Percentiles rank a stretch among this genome's conserved stretches.
phyloP scores from a whole-genome alignment of 352 stramenopile genomes.

The Pythium myriotylum region DNA sequence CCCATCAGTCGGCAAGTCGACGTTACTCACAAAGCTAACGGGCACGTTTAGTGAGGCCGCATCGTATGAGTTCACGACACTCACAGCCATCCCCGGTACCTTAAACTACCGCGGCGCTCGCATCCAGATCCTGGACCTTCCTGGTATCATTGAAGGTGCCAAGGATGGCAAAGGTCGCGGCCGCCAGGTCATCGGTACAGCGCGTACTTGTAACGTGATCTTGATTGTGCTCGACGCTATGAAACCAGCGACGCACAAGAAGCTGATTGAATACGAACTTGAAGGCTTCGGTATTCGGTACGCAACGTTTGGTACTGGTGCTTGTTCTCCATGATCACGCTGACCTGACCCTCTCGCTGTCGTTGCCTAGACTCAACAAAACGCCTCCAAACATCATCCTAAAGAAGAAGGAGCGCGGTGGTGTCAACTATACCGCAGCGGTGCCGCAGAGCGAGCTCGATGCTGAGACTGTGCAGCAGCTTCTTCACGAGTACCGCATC shows the following conservation, averaged over 20 bases:
- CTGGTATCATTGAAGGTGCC: slow-evolving; percentile 98
- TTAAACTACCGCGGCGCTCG: slow-evolving; percentile 94
- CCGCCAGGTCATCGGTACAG: slow-evolving; percentile 96
- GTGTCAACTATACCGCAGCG: slow-evolving; percentile 97
- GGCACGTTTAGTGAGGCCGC: slow-evolving; percentile 95
- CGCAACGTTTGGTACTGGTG: background rate
- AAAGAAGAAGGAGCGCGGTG: slow-evolving; percentile 96
- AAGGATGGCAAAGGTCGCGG: slow-evolving; percentile 97
- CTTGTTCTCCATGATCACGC: background rate
- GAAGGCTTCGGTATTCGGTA: slow-evolving; percentile 97
- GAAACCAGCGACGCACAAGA: slow-evolving; percentile 98
- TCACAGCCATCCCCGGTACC: slow-evolving; percentile 98
- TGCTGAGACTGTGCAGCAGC: slow-evolving; percentile 92
- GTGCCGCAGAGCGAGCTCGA: slow-evolving; percentile 93
- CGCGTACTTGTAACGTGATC: slow-evolving; percentile 98
- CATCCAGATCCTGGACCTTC: slow-evolving; percentile 91
- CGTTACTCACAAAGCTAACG: slow-evolving; percentile 96
- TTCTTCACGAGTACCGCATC: slow-evolving; percentile 99
- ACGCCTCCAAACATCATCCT: slow-evolving; percentile 96
- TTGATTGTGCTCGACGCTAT: slow-evolving; percentile 97
- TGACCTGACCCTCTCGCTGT: slow-evolving; percentile 6
- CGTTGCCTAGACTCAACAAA: slow-evolving; percentile 93
- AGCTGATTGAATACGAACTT: slow-evolving; percentile 98
- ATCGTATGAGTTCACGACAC: slow-evolving; percentile 99
- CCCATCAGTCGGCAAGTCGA: slow-evolving; percentile 98